Conservation (phyloP, 441 rosid species). For the Kokia cookei region DNA sequence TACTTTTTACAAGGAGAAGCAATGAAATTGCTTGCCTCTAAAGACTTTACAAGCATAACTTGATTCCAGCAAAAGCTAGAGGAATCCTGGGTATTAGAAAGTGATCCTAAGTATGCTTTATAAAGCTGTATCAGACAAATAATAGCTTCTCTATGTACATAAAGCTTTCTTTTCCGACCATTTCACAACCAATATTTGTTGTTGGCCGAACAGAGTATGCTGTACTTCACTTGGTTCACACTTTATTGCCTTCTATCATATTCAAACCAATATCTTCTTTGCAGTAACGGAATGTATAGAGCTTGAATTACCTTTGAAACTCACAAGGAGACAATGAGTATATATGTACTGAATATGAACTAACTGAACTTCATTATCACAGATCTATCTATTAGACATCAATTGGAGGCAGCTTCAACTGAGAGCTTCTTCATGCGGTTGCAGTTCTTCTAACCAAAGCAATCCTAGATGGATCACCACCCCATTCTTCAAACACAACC, state of each 20-base stretch:
- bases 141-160: slow-evolving; percentile 23
- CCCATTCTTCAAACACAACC: slow-evolving; percentile 51
- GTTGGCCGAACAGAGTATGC: slow-evolving; percentile 12
- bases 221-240: neutral
- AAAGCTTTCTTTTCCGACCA: slow-evolving; percentile 5
- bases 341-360: slow-evolving; percentile 12
- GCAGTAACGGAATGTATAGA: slow-evolving; percentile 1
- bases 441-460: slow-evolving; percentile 29
- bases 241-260: slow-evolving; percentile 1
- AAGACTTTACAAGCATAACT: slow-evolving; percentile 4
- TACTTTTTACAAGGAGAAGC: slow-evolving; percentile 13
- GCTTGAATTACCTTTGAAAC: slow-evolving; percentile 5
- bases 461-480: slow-evolving; percentile 45
- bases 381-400: neutral
- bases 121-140: slow-evolving; percentile 18
- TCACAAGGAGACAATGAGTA: neutral
- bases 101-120: slow-evolving; percentile 13
- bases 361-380: slow-evolving; percentile 2
- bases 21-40: slow-evolving; percentile 1
- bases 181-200: slow-evolving; percentile 21
- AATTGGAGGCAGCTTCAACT: slow-evolving; percentile 33
- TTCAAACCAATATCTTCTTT: slow-evolving; percentile 3
- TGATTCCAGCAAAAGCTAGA: slow-evolving; percentile 25
- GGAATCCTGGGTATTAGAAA: neutral
- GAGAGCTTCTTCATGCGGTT: slow-evolving; percentile 30